phyloP scores from a whole-genome alignment of 2,329 filamentous ascomycete genomes.

The Xylariaceae sp. region DNA sequence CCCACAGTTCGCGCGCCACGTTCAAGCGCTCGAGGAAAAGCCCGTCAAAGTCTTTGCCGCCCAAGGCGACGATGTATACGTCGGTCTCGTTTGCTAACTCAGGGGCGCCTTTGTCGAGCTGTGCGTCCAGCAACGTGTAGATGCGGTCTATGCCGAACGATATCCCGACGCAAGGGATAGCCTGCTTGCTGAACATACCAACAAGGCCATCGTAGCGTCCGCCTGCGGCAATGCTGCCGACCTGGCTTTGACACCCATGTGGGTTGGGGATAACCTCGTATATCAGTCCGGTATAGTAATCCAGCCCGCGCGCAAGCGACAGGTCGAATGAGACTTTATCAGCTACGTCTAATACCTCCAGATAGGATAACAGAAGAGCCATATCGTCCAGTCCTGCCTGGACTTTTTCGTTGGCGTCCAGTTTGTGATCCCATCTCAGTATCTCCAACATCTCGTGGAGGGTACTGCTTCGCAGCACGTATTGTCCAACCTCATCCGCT shows the following conservation, averaged over 20 bases:
- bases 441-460: slow-evolving; percentile 54
- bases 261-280: slow-evolving; percentile 68
- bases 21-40: slow-evolving; percentile 65
- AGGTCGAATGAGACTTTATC: slow-evolving; percentile 66
- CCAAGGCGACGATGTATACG: slow-evolving; percentile 70
- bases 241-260: slow-evolving; percentile 63
- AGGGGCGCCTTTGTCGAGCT: slow-evolving; percentile 43
- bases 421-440: slow-evolving; percentile 52
- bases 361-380: slow-evolving; percentile 61
- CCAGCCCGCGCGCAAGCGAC: slow-evolving; percentile 65
- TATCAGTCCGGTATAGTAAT: slow-evolving; percentile 66
- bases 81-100: slow-evolving; percentile 41
- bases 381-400: slow-evolving; percentile 66
- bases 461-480: slow-evolving; percentile 61
- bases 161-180: slow-evolving; percentile 71
- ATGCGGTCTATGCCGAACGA: slow-evolving; percentile 75
- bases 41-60: slow-evolving; percentile 66
- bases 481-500: slow-evolving; percentile 67
- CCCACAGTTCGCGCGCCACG: slow-evolving; percentile 60
- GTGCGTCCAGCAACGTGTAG: slow-evolving; percentile 70
- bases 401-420: slow-evolving; percentile 57
- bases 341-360: slow-evolving; percentile 58
- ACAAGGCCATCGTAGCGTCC: slow-evolving; percentile 73
- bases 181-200: slow-evolving; percentile 67
- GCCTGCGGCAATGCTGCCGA: slow-evolving; percentile 69